phyloP scores from a whole-genome alignment of 108 stramenopile genomes.

The Skeletonema marinoi region DNA sequence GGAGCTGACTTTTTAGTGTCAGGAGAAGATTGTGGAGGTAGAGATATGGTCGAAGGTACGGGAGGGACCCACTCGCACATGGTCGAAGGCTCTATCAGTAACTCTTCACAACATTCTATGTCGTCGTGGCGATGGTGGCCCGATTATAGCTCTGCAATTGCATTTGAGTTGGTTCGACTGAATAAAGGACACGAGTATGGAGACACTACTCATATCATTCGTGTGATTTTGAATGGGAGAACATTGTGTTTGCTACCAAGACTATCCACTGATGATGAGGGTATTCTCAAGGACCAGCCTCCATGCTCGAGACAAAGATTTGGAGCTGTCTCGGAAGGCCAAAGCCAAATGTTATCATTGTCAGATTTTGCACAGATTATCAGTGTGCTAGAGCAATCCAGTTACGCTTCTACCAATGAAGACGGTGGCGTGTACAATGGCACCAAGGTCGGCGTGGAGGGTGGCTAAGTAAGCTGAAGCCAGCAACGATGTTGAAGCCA shows the following conservation, averaged over 20 bases:
- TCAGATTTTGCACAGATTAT: slow-evolving; percentile 44
- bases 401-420: neutral
- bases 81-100: slow-evolving; percentile 4
- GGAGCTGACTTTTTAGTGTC: slow-evolving; percentile 68
- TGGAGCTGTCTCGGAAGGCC: slow-evolving; percentile 16
- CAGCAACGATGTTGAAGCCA: neutral
- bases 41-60: slow-evolving; percentile 19
- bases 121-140: slow-evolving; percentile 53
- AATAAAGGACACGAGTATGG: slow-evolving; percentile 18
- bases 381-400: slow-evolving; percentile 21
- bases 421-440: neutral
- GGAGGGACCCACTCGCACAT: slow-evolving; percentile 17
- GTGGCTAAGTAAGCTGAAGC: neutral
- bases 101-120: neutral
- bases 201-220: slow-evolving; percentile 5
- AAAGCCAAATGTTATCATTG: slow-evolving; percentile 37
- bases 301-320: slow-evolving; percentile 23
- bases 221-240: slow-evolving; percentile 51
- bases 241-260: slow-evolving; percentile 40
- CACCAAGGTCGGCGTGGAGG: neutral
- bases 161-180: slow-evolving; percentile 47
- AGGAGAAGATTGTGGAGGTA: slow-evolving; percentile 46
- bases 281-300: slow-evolving; percentile 35
- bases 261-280: slow-evolving; percentile 34
- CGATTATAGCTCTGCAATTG: slow-evolving; percentile 46